Percentiles rank a stretch among this genome's conserved stretches.
Conservation (phyloP, 1,139 yeast genomes). For the Candida sanyaensis region DNA sequence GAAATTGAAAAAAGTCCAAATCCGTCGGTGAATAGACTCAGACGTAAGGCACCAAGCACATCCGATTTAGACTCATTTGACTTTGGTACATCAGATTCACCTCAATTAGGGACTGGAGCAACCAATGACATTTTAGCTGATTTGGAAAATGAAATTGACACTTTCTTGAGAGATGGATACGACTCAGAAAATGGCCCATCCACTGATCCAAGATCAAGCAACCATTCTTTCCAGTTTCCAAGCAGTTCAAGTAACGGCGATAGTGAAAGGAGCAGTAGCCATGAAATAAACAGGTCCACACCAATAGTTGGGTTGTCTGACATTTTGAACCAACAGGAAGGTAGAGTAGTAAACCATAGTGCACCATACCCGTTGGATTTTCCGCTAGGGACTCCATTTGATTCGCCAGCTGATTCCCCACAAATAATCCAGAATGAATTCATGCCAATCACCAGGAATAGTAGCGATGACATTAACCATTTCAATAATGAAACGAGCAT, state of each 20-base stretch:
- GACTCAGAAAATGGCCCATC: background rate
- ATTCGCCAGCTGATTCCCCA: slow-evolving; percentile 10
- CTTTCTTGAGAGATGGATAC: slow-evolving; percentile 11
- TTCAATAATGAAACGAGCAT: background rate
- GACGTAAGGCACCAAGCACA: slow-evolving; percentile 27
- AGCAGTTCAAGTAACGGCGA: slow-evolving; percentile 6
- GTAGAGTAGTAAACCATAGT: background rate
- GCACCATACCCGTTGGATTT: slow-evolving; percentile 10
- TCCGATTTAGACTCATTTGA: slow-evolving; percentile 13
- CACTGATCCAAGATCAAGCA: background rate
- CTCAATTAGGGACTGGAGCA: slow-evolving; percentile 6
- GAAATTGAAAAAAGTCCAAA: slow-evolving; percentile 2
- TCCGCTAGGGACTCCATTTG: slow-evolving; percentile 8
- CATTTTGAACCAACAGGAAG: background rate
- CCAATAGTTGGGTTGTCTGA: slow-evolving; percentile 9
- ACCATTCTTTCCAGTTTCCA: slow-evolving; percentile 3
- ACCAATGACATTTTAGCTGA: slow-evolving; percentile 13
- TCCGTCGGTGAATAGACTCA: slow-evolving; percentile 5
- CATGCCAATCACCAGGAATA: slow-evolving; percentile 6
- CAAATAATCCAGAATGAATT: slow-evolving; percentile 11
- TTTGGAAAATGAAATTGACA: slow-evolving; percentile 16
- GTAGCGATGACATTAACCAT: background rate
- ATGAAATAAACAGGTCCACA: slow-evolving; percentile 8
- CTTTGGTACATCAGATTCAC: slow-evolving; percentile 8
- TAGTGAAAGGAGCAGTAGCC: slow-evolving; percentile 2